Base-by-base conservation (phyloP, 2,329 filamentous ascomycete genomes). In the Nothomitra cinnamomea region DNA sequence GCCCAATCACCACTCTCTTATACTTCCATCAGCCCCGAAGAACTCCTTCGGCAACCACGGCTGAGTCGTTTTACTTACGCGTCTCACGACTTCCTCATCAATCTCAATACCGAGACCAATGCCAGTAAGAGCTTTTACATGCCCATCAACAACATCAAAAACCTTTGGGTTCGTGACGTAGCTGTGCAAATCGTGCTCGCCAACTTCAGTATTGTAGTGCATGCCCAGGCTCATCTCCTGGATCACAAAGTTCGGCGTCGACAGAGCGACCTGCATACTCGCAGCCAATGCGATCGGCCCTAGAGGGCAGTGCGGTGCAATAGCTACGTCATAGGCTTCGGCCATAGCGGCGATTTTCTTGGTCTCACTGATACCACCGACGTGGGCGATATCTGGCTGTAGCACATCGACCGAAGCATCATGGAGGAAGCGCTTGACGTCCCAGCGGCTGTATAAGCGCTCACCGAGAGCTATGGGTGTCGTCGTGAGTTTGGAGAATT, bases 151-250 rank as follows among this genome's bases (percentile, higher is more conserved):
- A 4, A 87, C 77, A 41, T 78, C 70, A 71, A 82, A 86, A 0
- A 85, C 76, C 51, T 75, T 73, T 0, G 78, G 72, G 59, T 86
- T 77, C 60, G 75, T 77, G 1, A 80, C 70, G 61, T 87, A 87
- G 24, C 75, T 83, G 12, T 75, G 75, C 53, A 85, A 68, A 62
- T 86, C 82, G 59, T 79, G 72, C 1, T 77, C 72, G 1, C 77
- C 80, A 0, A 73, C 75, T 60, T 75, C 73, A 2, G 67, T 66
- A 59, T 89, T 89, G 62, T 88, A 89, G 63, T 89, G 85, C 59
- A 89, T 88, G 0, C 84, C 85, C 28, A 87, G 61, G 53, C 79
- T 82, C 85, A 87, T 87, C 65, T 88, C 84, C 61, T 85, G 79
- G 32, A 88, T 87, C 0, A 75, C 77, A 62, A 83, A 87, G 64